Base-by-base conservation (phyloP, 306 rosid genomes). In the Cicer judaicum region DNA sequence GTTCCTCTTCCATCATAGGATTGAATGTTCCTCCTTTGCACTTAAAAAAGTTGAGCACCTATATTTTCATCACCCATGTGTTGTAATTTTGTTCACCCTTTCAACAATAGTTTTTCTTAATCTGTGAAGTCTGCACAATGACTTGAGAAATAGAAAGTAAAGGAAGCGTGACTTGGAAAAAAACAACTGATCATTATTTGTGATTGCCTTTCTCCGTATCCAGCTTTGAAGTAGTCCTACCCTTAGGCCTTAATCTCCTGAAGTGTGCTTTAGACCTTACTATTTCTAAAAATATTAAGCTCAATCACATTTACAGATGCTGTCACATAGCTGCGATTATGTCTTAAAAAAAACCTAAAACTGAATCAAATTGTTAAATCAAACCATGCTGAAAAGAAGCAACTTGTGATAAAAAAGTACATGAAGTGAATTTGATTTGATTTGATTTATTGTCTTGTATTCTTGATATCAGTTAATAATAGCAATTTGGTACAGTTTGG, bases 61-160 rank as follows among this genome's bases (percentile, higher is more conserved):
- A 13, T 75, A 67, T 72, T 54, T 78, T 77, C 8, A 73, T 63
- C 82, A 73, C 50, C 76, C 80, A 41, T 42, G 72, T 77, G 82
- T 82, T 82, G 85, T 82, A 78, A 82, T 54, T 5, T 55, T n/a
- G 12, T 38, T 8, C 7, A 2, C 13, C 44, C n/a, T 53, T 52
- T 24, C 7, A n/a, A 64, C 42, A 34, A 7, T 57, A 65, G 47
- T 49, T 72, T 72, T 43, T 38, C 1, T 69, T 2, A 19, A 10
- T 68, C 38, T 65, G 14, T 50, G n/a, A 43, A 65, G 66, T 67
- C 53, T 64, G 76, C 72, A 48, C 72, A 36, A 61, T 63, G 75
- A 77, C 72, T 19, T 65, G 79, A 48, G 75, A 66, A 77, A 68
- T 53, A 77, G 52, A 64, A 77, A 64, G 75, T 42, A 64, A 76